These are phyloP conservation scores for Goffeauzyma gilvescens DNA, from an alignment of 768 basidiomycete genomes.

Conservation along the genomic window DNA sequence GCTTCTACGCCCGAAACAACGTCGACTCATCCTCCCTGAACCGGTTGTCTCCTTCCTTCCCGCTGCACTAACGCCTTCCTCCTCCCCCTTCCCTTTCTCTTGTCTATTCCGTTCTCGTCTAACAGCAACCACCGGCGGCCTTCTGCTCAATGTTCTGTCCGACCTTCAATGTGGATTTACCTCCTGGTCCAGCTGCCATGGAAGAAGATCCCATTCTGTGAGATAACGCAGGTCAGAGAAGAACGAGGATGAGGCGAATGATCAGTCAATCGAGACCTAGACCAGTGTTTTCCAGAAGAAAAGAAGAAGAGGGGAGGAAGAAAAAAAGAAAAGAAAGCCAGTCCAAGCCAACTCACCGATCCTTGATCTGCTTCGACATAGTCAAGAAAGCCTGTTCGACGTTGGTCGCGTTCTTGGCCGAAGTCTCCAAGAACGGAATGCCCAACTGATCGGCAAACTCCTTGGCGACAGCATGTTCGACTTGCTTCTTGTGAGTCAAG, in stretches of 20 bases:
- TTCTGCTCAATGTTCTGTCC: constrained; percentile 31
- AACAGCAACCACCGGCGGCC: constrained; percentile 30
- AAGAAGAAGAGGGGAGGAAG: too few relatives aligned
- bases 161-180: constrained; percentile 29
- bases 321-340: too few relatives aligned
- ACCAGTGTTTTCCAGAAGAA: too few relatives aligned
- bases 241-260: not conserved
- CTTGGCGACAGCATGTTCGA: constrained; percentile 29
- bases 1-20: too few relatives aligned
- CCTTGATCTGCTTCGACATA: constrained; percentile 56
- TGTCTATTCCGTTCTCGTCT: too few relatives aligned
- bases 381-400: constrained; percentile 99
- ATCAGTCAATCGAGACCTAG: too few relatives aligned
- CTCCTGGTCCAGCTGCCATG: constrained; percentile 27
- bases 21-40: too few relatives aligned
- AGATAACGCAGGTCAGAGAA: not conserved
- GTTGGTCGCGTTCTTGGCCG: constrained; percentile 88
- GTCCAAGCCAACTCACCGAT: constrained; percentile 19
- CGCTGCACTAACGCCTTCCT: too few relatives aligned
- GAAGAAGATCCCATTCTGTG: constrained; percentile 29
- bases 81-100: too few relatives aligned
- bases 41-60: too few relatives aligned
- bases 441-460: constrained; percentile 83
- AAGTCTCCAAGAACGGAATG: constrained; percentile 92
- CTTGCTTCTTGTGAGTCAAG: constrained; percentile 72